Evolutionary conservation across 257 asterid genomes (phyloP).

Genomic region (Capsicum pubescens): DNA sequence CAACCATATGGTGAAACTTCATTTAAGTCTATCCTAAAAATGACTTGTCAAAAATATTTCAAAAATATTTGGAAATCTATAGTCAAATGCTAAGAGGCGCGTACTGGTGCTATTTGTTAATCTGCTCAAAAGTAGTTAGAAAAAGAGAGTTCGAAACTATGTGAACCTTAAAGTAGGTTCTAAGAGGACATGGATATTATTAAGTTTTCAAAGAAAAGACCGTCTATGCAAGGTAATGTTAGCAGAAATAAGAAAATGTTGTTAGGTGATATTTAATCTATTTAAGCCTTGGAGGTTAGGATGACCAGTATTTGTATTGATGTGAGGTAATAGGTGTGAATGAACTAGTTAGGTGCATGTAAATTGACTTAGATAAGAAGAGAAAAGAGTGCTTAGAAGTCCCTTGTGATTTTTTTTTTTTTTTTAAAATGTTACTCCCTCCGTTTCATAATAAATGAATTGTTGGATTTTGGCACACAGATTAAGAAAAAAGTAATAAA

Average conservation of each 20-base stretch:
- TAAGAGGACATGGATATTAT: background rate
- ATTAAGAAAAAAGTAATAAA: too few relatives aligned
- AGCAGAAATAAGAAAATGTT: background rate
- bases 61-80: too few relatives aligned
- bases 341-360: background rate
- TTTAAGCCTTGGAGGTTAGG: too few relatives aligned
- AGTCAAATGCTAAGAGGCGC: background rate
- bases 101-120: background rate
- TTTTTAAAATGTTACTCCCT: background rate
- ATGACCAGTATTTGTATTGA: background rate
- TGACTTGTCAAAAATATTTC: too few relatives aligned
- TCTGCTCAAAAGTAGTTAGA: background rate
- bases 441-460: too few relatives aligned
- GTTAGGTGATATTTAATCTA: background rate
- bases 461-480: too few relatives aligned
- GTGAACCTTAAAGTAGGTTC: background rate
- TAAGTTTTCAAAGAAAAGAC: background rate
- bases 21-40: too few relatives aligned
- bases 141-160: background rate
- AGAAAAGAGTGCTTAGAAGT: too few relatives aligned
- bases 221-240: background rate
- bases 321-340: background rate
- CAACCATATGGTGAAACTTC: too few relatives aligned
- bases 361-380: too few relatives aligned
- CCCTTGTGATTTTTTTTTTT: too few relatives aligned